Percentiles rank a stretch among this genome's conserved stretches.
Evolutionary conservation across 2,329 filamentous ascomycete species (phyloP).

Genomic region (Metarhizium anisopliae): DNA sequence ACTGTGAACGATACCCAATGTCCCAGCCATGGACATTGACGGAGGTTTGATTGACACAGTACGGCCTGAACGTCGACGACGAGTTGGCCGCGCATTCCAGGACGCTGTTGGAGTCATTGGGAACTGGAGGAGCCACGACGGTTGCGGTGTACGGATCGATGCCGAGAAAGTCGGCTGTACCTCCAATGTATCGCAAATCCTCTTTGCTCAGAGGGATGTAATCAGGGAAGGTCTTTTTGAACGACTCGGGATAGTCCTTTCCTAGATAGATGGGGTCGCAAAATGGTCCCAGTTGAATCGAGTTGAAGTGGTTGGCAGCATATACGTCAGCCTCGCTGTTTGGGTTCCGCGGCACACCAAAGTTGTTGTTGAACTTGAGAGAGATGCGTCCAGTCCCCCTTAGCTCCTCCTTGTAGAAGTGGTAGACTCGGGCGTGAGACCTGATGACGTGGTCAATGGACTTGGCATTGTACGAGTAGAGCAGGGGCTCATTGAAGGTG

Average conservation of each 20-base stretch:
- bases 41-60: constrained; percentile 41
- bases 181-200: constrained; percentile 39
- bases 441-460: constrained; percentile 32
- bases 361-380: constrained; percentile 41
- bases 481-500: constrained; percentile 43
- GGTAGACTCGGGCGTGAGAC: constrained; percentile 38
- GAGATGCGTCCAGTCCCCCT: constrained; percentile 39
- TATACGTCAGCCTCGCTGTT: constrained; percentile 30
- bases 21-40: constrained; percentile 44
- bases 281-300: constrained; percentile 38
- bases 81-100: constrained; percentile 37
- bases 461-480: constrained; percentile 30
- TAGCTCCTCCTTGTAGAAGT: constrained; percentile 46
- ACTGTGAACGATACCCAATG: constrained; percentile 46
- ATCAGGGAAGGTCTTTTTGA: constrained; percentile 34
- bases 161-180: constrained; percentile 45
- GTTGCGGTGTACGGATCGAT: constrained; percentile 51
- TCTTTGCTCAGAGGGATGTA: constrained; percentile 36
- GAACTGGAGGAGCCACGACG: constrained; percentile 36
- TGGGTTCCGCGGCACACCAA: constrained; percentile 36
- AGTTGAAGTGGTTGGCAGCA: constrained; percentile 37
- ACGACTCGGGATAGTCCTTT: constrained; percentile 37
- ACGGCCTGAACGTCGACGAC: constrained; percentile 36
- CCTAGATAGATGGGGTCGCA: constrained; percentile 45
- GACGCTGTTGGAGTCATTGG: constrained; percentile 28